Base-by-base conservation (phyloP, 1,284 basidiomycete species). In the Macrocybe sp. region DNA sequence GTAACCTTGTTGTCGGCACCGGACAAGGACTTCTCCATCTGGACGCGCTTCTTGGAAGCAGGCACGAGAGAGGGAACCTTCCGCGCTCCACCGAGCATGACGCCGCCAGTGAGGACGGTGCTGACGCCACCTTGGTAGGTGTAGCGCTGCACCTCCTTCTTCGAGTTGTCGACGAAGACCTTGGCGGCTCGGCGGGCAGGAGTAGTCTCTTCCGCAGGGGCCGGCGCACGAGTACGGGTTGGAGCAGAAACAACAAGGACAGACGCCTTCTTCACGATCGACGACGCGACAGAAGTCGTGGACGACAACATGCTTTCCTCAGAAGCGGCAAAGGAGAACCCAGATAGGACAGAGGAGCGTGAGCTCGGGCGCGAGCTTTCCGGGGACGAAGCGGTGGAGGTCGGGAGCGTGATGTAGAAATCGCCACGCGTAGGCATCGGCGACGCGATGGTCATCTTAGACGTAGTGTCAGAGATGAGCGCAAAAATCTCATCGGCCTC, bases 101-200 rank as follows among this genome's bases (percentile, higher is more conserved):
- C 86, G 50, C 86, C 86, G 40, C 86, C 86, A 9, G 84, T 85
- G 50, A 89, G 74, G 46, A 87, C 84, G 34, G 83, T 86, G 54
- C 86, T 89, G 69, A 85, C 84, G 52, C 87, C 86, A 50, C 85
- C 86, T 55, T 85, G 83, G 61, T 89, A 89, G 57, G 83, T 78
- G 52, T 68, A 70, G 42, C 61, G 64, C 11, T 83, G 86, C 50
- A 85, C 78, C 47, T 81, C 76, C 44, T 67, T 83, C 71, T 80
- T 87, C 51, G 74, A 61, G 11, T 64, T 66, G 61, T 86, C 38
- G 41, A 38, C 12, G 41, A 32, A 10, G 39, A 22, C 30, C 32
- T 11, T 8, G 44, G 34, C 22, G 33, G 45, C 22, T 6, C 39
- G 12, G 16, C 34, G 37, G 11, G 29, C 10, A 16, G 43, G 40